phyloP scores from a whole-genome alignment of 179 eudicot genomes.

The Patellifolia procumbens region DNA sequence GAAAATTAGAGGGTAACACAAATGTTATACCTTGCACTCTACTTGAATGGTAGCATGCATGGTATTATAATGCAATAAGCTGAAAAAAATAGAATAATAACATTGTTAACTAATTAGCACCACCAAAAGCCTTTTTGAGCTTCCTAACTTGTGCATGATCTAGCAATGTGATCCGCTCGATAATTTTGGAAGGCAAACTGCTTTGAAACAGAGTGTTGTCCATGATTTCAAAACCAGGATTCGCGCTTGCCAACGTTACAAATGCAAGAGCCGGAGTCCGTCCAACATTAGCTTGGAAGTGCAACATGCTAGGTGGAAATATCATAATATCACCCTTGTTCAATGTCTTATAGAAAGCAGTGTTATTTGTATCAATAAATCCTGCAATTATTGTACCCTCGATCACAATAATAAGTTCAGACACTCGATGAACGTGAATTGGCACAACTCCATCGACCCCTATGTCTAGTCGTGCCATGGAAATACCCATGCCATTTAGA shows the following conservation, averaged over 20 bases:
- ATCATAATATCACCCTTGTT: conserved; percentile 2
- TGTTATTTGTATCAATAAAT: neutral
- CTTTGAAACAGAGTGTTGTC: neutral
- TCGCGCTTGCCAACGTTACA: conserved; percentile 9
- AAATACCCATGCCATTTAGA: neutral
- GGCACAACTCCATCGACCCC: neutral
- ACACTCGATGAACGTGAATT: neutral
- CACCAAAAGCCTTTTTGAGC: too few species aligned
- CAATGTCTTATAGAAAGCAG: neutral
- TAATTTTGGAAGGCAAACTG: too few species aligned
- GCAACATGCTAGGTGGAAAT: neutral
- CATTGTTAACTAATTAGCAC: too few species aligned
- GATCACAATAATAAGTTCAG: neutral
- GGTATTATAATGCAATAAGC: too few species aligned
- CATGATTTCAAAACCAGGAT: neutral
- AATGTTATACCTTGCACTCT: too few species aligned
- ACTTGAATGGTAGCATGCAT: too few species aligned
- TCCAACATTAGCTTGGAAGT: neutral
- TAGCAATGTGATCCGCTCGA: too few species aligned
- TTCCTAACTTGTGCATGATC: too few species aligned
- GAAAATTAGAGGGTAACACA: too few species aligned
- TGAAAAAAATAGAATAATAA: too few species aligned
- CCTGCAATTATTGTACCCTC: neutral
- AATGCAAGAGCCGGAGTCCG: neutral
- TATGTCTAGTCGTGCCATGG: neutral